Evolutionary conservation across 768 basidiomycete species (phyloP).

Genomic region (Melanogaster broomeanus): DNA sequence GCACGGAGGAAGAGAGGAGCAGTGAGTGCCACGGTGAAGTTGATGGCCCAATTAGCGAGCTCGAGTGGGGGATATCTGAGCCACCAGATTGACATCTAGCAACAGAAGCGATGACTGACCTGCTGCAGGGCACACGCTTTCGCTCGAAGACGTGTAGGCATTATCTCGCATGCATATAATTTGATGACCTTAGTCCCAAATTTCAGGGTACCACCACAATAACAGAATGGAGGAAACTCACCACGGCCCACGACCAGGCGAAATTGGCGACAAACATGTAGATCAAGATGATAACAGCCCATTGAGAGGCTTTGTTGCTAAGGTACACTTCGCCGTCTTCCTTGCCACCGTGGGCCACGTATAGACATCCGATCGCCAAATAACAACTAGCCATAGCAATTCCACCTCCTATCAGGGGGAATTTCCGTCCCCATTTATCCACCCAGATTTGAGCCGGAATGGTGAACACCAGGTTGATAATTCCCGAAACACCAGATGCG

Average conservation of each 20-base stretch:
- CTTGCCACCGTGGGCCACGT: conserved; percentile 40
- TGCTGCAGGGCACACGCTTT: conserved; percentile 45
- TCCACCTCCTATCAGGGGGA: conserved; percentile 45
- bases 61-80: conserved; percentile 11
- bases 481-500: conserved; percentile 50
- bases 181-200: conserved; percentile 29
- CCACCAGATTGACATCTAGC: neutral
- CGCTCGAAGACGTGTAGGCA: conserved; percentile 48
- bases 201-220: neutral
- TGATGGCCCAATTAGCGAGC: conserved; percentile 34
- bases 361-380: conserved; percentile 45
- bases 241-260: conserved; percentile 45
- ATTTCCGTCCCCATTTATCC: conserved; percentile 39
- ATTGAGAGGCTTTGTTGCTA: conserved; percentile 26
- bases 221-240: conserved; percentile 10
- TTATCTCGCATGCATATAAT: conserved; percentile 46
- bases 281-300: conserved; percentile 47
- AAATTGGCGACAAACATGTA: conserved; percentile 48
- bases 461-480: conserved; percentile 42
- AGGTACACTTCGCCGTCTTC: conserved; percentile 24
- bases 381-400: conserved; percentile 38
- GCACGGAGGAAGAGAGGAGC: conserved; percentile 47
- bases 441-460: conserved; percentile 39
- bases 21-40: conserved; percentile 46
- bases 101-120: conserved; percentile 27